These are phyloP conservation scores for Neotropicomus parvogracilis DNA, from an alignment of 1,284 basidiomycete species.

Conservation along the genomic window DNA sequence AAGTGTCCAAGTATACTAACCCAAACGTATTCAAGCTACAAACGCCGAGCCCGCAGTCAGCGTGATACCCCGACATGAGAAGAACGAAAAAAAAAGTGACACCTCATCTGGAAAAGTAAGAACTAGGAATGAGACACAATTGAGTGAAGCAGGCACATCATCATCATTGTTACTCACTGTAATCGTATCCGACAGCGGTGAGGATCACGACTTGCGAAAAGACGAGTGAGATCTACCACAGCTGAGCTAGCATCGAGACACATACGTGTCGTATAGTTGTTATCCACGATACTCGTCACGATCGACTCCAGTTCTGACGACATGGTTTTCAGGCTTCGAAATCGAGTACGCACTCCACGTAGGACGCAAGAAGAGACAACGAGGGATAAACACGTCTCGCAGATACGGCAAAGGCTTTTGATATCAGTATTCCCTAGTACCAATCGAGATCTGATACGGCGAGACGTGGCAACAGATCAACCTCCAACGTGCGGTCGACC, in stretches of 20 bases:
- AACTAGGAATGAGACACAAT: neutral
- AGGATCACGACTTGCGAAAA: constrained; percentile 2
- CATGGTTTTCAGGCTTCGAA: neutral
- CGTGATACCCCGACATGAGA: no score
- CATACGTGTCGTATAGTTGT: constrained; percentile 5
- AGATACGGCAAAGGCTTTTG: no score
- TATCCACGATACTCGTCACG: neutral
- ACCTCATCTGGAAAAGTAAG: constrained; percentile 12
- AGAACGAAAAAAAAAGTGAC: neutral
- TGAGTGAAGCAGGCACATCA: neutral
- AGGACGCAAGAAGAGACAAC: neutral
- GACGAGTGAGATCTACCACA: neutral
- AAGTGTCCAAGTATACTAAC: neutral
- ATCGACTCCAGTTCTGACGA: neutral
- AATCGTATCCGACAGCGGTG: constrained; percentile 9
- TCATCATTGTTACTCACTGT: neutral
- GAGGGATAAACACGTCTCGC: no score
- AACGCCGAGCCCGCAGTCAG: neutral
- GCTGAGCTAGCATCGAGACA: neutral
- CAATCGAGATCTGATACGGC: no score
- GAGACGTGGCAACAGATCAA: no score
- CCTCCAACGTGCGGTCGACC: no score
- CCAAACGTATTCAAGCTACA: constrained; percentile 12
- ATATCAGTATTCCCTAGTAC: no score
- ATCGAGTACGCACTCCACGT: neutral